phyloP scores from a whole-genome alignment of 495 filamentous ascomycete genomes.

The Bombardia bombarda region DNA sequence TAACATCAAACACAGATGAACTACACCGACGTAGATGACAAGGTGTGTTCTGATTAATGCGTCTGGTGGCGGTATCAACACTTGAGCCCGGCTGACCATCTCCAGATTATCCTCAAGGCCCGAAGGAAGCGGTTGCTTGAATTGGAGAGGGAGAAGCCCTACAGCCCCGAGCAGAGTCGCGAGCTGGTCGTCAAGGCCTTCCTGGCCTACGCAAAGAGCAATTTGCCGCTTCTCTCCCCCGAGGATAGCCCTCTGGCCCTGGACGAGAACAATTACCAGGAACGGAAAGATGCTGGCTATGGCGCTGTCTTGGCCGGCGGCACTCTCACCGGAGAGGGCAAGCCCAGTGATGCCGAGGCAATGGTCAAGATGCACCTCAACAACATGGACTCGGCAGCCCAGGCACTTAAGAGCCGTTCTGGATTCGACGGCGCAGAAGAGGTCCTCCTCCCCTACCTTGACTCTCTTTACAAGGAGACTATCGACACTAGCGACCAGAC shows the following conservation, averaged over 20 bases:
- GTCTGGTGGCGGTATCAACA: no score
- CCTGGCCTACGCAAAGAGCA: constrained; percentile 63
- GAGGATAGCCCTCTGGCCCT: constrained; percentile 19
- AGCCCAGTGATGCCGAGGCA: constrained; percentile 60
- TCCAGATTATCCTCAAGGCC: constrained; percentile 73
- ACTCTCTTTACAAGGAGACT: constrained; percentile 62
- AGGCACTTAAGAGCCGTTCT: constrained; percentile 42
- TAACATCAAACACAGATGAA: constrained; percentile 52
- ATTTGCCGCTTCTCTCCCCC: constrained; percentile 55
- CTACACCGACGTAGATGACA: constrained; percentile 87
- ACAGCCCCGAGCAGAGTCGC: constrained; percentile 32
- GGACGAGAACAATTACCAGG: constrained; percentile 45
- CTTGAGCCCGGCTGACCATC: constrained; percentile 1
- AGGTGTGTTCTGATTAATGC: constrained; percentile 40
- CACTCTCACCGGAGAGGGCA: constrained; percentile 51
- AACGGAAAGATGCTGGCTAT: constrained; percentile 53
- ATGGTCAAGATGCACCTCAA: constrained; percentile 93
- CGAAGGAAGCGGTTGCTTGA: constrained; percentile 72
- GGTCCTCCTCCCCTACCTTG: constrained; percentile 80
- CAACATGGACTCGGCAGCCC: constrained; percentile 57
- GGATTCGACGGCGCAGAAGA: constrained; percentile 45
- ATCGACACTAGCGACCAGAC: constrained; percentile 68
- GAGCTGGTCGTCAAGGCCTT: constrained; percentile 61
- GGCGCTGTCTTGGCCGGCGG: constrained; percentile 54
- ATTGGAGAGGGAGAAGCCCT: constrained; percentile 37